Evolutionary conservation across 2,329 filamentous ascomycete genomes (phyloP), one percentile per base, ranked within the genome.

Genomic region (Endoconidiophora laricicola): DNA sequence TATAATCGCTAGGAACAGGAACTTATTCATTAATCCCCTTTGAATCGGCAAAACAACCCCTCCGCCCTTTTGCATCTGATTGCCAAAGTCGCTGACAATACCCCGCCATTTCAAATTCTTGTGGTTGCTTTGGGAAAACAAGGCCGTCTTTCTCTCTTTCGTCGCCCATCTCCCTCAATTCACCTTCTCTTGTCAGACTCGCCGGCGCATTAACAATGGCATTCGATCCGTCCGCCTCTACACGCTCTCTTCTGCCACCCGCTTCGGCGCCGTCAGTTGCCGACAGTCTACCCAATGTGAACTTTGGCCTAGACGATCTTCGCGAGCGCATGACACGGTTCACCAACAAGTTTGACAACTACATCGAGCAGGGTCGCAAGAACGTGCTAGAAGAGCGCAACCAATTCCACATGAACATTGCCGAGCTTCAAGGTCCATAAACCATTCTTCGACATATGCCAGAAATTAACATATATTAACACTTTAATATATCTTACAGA

Each of bases 271-370:
- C 78, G 12, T 83, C 80, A 5, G 78, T 85, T 68, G 81, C 80
- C 40, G 83, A 87, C 62, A 78, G 78, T 46, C 77, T 98, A 6
- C 91, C 91, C 36, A 85, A 75, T 62, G 84, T 94, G 64, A 87
- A 94, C 65, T 96, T 98, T 64, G 87, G 87, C 52, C 96, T 96
- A 64, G 88, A 96, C 59, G 86, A 95, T 58, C 68, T 98, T 61
- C 88, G 90, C 66, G 86, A 90, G 60, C 84, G 87, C 66, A 96
- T 98, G 91, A 76, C 81, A 49, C 86, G 84, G 55, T 98, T 98
- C 63, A 95, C 84, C 0, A 74, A 78, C 6, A 83, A 79, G 58
- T 98, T 98, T 59, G 91, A 98, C 62, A 79, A 81, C 0, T 96
- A 95, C 58, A 95, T 98, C 55, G 90, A 94, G 60, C 80, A 85